These are phyloP conservation scores for Aristolochia contorta DNA, from an alignment of 164 flowering plant genomes.

Conservation along the genomic window DNA sequence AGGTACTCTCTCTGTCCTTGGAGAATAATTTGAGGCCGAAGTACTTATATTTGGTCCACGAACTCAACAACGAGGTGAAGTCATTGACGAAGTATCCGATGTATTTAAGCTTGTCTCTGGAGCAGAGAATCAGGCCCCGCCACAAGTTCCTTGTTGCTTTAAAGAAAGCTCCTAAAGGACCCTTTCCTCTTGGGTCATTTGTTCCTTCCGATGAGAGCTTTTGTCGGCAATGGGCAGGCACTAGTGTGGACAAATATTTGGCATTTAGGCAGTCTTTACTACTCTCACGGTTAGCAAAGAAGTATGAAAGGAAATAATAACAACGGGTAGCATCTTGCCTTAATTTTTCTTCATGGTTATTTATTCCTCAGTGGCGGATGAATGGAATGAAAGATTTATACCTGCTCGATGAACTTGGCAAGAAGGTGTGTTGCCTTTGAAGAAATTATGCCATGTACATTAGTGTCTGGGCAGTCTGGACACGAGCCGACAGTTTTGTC, in stretches of 20 bases:
- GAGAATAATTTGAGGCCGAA: constrained; percentile 90
- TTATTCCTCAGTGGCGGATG: too few species aligned
- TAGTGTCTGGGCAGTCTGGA: too few species aligned
- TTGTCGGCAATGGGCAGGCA: constrained; percentile 92
- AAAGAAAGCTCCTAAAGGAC: constrained; percentile 90
- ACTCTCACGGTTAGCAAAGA: constrained; percentile 65
- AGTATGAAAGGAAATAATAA: constrained; percentile 38
- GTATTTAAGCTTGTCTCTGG: constrained; percentile 86
- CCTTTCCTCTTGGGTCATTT: constrained; percentile 82
- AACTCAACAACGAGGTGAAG: constrained; percentile 69
- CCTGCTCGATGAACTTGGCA: too few species aligned
- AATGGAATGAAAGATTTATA: too few species aligned
- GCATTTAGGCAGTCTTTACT: constrained; percentile 70
- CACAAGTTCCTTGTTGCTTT: constrained; percentile 76
- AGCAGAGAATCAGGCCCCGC: constrained; percentile 95
- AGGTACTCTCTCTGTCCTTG: constrained; percentile 86
- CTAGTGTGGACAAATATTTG: constrained; percentile 70
- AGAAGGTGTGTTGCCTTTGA: too few species aligned
- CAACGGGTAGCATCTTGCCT: too few species aligned
- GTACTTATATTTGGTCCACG: constrained; percentile 75
- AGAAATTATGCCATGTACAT: too few species aligned
- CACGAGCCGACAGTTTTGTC: too few species aligned
- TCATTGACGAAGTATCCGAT: constrained; percentile 84
- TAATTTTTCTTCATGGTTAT: too few species aligned
- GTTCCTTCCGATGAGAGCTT: constrained; percentile 92